A percentile compares a stretch with the other conserved stretches of the same genome.
Conservation (phyloP, 1,284 basidiomycete species). For the Microbotryum silenes-acaulis region DNA sequence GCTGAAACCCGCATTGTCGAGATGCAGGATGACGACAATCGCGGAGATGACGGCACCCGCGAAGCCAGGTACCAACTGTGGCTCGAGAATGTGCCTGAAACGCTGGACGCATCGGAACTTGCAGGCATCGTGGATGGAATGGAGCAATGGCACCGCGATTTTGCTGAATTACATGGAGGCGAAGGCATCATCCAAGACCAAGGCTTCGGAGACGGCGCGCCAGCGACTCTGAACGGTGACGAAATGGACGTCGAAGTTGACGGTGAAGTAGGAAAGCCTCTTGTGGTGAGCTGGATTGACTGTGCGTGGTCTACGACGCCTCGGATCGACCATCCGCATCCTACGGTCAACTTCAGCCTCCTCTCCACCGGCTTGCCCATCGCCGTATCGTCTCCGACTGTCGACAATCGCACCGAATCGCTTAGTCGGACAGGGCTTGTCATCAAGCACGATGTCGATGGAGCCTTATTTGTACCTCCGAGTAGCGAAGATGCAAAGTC, state of each 20-base stretch:
- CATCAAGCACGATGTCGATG: constrained; percentile 74
- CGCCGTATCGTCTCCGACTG: constrained; percentile 2
- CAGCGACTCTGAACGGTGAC: constrained; percentile 63
- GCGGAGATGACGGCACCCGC: not conserved
- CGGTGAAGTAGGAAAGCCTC: constrained; percentile 49
- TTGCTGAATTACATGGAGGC: constrained; percentile 41
- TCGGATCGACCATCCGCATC: constrained; percentile 14
- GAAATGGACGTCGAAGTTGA: constrained; percentile 73
- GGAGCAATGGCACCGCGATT: constrained; percentile 63
- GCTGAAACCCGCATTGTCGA: constrained; percentile 11
- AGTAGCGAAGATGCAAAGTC: constrained; percentile 27
- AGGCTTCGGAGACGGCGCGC: constrained; percentile 57
- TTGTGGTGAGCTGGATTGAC: constrained; percentile 57
- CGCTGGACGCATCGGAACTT: constrained; percentile 74
- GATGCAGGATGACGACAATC: not conserved
- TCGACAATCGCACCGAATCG: not conserved
- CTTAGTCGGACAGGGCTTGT: constrained; percentile 48
- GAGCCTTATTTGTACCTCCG: constrained; percentile 54
- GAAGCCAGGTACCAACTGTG: constrained; percentile 17
- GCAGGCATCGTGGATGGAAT: constrained; percentile 66
- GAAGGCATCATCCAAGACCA: constrained; percentile 50
- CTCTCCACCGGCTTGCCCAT: constrained; percentile 26
- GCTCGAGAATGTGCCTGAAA: constrained; percentile 68
- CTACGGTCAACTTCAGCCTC: constrained; percentile 4
- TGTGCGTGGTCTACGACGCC: constrained; percentile 19